Conservation (phyloP, 2,329 filamentous ascomycete species). For the Apiospora arundinis region DNA sequence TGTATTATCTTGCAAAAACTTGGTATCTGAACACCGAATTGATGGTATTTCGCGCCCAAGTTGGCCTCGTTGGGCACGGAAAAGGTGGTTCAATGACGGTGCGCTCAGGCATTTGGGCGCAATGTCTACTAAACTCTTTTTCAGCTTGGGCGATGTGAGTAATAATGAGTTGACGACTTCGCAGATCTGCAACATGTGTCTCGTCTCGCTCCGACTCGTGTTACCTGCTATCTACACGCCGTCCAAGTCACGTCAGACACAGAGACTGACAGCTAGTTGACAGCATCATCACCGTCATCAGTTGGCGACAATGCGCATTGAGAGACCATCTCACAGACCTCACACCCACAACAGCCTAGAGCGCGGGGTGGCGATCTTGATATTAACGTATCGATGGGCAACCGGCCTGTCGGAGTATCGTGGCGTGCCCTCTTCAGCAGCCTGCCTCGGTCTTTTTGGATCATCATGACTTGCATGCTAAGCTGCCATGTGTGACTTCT, state of each 20-base stretch:
- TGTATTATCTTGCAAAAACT: no score
- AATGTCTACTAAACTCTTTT: constrained; percentile 12
- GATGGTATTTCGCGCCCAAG: not conserved
- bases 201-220: not conserved
- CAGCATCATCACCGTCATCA: not conserved
- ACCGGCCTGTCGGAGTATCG: not conserved
- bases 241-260: constrained; percentile 17
- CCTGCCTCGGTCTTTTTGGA: constrained; percentile 3
- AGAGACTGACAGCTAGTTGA: constrained; percentile 16
- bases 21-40: not conserved
- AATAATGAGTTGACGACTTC: not conserved
- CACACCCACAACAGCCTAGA: not conserved
- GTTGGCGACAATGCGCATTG: constrained; percentile 16
- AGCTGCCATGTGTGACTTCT: not conserved
- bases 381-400: constrained; percentile 9
- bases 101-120: not conserved
- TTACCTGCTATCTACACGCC: not conserved
- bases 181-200: constrained; percentile 14
- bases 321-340: not conserved
- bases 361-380: constrained; percentile 17
- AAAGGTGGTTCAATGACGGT: not conserved
- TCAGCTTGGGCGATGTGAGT: constrained; percentile 6
- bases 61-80: not conserved
- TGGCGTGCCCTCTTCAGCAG: not conserved
- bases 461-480: not conserved